Base-by-base conservation (phyloP, 345 rosid species). In the Mallotus nudiflorus region DNA sequence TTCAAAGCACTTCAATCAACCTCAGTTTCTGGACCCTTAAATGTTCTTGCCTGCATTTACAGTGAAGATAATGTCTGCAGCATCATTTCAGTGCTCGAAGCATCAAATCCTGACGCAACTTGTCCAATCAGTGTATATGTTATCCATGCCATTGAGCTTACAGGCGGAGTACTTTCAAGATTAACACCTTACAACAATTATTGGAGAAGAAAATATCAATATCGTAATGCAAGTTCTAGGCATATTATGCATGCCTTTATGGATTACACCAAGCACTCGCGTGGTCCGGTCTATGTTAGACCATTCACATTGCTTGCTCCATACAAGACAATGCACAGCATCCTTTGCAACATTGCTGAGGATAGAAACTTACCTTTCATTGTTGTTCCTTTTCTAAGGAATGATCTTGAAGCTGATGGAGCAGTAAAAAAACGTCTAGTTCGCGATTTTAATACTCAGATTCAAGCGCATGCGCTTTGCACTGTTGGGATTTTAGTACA, bases 401-500 rank as follows among this genome's bases (percentile, higher is more conserved):
- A 35, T n/a, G n/a, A 35, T n/a, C 64, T 19, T 11, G 18, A 24
- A 28, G 35, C 13, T 42, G 1, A 42, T 42, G 9, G 46, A 1
- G n/a, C 1, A 4, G 46, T 9, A 42, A 42, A 42, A 12, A 5
- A 42, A n/a, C n/a, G 46, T 42, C 46, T 8, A 9, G 9, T 42
- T 42, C 11, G 16, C 14, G 35, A 2, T 15, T 3, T 4, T 10
- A 42, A 11, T 5, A 35, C n/a, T 3, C 66, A 68, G 13, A 3
- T 76, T 20, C 79, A 70, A 72, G 48, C 28, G 3, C 46, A 44
- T 19, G 60, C 80, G 12, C 73, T 79, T 0, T 75, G 81, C 69
- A 80, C 81, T 0, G 63, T 82, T 1, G 85, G 81, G 58, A 68
- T 76, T 18, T 53, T 75, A 18, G 68, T 84, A 4, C 77, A 78